A percentile compares a stretch with the other conserved stretches of the same genome.
Evolutionary conservation across 768 basidiomycete genomes (phyloP).

Genomic region (Clavaria fumosa): DNA sequence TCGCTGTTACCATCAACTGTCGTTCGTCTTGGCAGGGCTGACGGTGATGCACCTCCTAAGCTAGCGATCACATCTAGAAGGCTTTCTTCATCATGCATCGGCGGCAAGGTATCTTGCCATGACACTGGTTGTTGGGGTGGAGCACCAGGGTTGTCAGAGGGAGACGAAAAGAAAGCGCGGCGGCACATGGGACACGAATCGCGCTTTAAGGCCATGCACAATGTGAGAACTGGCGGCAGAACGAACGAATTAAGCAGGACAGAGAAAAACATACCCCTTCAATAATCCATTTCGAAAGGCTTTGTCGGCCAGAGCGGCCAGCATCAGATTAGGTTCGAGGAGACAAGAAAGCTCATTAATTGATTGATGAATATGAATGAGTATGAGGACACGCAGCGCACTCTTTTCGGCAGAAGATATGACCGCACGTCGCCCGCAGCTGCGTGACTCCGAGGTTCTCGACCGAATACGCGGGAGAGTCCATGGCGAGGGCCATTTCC

Average conservation of each 20-base stretch:
- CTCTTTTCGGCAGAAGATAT: slow-evolving; percentile 76
- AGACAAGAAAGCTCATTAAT: slow-evolving; percentile 31
- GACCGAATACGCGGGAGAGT: slow-evolving; percentile 58
- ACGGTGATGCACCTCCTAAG: neutral
- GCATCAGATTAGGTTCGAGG: too few species aligned
- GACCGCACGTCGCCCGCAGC: slow-evolving; percentile 38
- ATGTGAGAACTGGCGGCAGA: too few species aligned
- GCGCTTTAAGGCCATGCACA: too few species aligned
- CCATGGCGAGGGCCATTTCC: slow-evolving; percentile 59
- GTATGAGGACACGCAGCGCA: slow-evolving; percentile 19
- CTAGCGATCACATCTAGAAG: too few species aligned
- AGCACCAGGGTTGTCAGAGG: too few species aligned
- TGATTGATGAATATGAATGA: slow-evolving; percentile 6
- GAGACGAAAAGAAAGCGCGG: slow-evolving; percentile 26
- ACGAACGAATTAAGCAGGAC: slow-evolving; percentile 6
- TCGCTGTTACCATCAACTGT: slow-evolving; percentile 9
- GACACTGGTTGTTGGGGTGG: too few species aligned
- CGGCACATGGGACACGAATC: slow-evolving; percentile 58
- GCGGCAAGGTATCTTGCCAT: too few species aligned
- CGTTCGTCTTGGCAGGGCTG: slow-evolving; percentile 6
- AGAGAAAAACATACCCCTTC: slow-evolving; percentile 29
- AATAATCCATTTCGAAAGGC: slow-evolving; percentile 45
- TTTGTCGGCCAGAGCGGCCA: too few species aligned
- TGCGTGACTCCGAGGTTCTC: slow-evolving; percentile 59
- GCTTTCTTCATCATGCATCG: too few species aligned